Conservation (phyloP, 1,284 basidiomycete species). For the Austroboletus rostrupii region DNA sequence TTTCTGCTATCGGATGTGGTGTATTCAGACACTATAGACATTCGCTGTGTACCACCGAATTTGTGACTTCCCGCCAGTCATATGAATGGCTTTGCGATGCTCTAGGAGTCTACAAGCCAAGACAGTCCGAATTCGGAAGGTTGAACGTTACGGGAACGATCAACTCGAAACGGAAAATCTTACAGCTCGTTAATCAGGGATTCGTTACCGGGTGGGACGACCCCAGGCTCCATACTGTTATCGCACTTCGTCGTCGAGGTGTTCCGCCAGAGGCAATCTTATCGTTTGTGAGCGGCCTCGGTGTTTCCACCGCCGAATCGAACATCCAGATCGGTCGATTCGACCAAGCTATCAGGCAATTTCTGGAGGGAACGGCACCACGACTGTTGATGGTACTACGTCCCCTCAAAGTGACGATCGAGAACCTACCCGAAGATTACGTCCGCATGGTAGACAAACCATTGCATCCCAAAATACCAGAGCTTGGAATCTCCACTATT, state of each 20-base stretch:
- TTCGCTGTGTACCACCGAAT: slow-evolving; percentile 96
- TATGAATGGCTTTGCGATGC: slow-evolving; percentile 99
- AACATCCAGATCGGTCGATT: slow-evolving; percentile 89
- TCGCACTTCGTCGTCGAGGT: slow-evolving; percentile 90
- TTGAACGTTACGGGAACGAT: slow-evolving; percentile 93
- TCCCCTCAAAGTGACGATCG: slow-evolving; percentile 88
- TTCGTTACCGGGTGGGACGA: slow-evolving; percentile 96
- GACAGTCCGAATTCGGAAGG: slow-evolving; percentile 95
- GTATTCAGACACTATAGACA: slow-evolving; percentile 53
- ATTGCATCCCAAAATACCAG: slow-evolving; percentile 91
- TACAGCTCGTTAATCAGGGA: slow-evolving; percentile 81
- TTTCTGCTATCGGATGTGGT: neutral
- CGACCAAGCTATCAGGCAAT: slow-evolving; percentile 85
- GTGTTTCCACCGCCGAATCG: slow-evolving; percentile 84
- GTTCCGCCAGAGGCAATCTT: slow-evolving; percentile 94
- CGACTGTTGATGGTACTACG: slow-evolving; percentile 90
- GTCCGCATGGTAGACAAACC: slow-evolving; percentile 84
- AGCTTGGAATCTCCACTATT: slow-evolving; percentile 79
- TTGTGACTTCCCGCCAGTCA: slow-evolving; percentile 93
- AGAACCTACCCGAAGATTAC: slow-evolving; percentile 89
- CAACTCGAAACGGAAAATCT: slow-evolving; percentile 96
- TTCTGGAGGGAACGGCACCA: slow-evolving; percentile 87
- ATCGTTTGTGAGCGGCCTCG: slow-evolving; percentile 89
- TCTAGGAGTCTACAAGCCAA: slow-evolving; percentile 95
- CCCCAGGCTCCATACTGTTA: slow-evolving; percentile 96